Evolutionary conservation across 495 filamentous ascomycete genomes (phyloP).

Genomic region (Astrothelium macrocarpum): DNA sequence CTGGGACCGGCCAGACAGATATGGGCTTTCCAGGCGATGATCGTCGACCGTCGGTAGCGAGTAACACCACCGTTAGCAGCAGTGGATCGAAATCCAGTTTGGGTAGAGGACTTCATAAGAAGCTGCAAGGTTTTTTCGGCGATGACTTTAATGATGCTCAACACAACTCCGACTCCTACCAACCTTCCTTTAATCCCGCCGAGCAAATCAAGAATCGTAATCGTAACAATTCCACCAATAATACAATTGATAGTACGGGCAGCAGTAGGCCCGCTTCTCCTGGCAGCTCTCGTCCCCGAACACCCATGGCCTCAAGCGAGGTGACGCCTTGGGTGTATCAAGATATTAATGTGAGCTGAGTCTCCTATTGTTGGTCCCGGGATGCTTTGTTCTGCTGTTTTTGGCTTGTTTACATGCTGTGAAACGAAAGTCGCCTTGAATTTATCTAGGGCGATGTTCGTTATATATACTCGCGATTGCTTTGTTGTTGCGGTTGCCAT

Average conservation of each 20-base stretch:
- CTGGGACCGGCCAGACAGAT: conserved; percentile 49
- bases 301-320: conserved; percentile 78
- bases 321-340: conserved; percentile 95
- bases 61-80: conserved; percentile 81
- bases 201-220: conserved; percentile 46
- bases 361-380: conserved; percentile 10
- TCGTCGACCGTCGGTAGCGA: conserved; percentile 80
- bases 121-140: conserved; percentile 76
- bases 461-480: not conserved
- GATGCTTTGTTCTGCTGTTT: not conserved
- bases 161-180: conserved; percentile 39
- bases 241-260: conserved; percentile 44
- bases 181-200: conserved; percentile 19
- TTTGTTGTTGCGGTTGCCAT: not conserved
- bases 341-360: conserved; percentile 59
- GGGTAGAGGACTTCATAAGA: conserved; percentile 59
- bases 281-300: conserved; percentile 47
- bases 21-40: conserved; percentile 67
- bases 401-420: not conserved
- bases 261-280: conserved; percentile 53
- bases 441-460: too few species aligned
- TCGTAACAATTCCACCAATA: conserved; percentile 62
- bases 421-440: not conserved
- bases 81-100: conserved; percentile 76
- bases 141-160: conserved; percentile 51